Base-by-base conservation (phyloP, 164 flowering plant species). In the Cinnamomum chago region DNA sequence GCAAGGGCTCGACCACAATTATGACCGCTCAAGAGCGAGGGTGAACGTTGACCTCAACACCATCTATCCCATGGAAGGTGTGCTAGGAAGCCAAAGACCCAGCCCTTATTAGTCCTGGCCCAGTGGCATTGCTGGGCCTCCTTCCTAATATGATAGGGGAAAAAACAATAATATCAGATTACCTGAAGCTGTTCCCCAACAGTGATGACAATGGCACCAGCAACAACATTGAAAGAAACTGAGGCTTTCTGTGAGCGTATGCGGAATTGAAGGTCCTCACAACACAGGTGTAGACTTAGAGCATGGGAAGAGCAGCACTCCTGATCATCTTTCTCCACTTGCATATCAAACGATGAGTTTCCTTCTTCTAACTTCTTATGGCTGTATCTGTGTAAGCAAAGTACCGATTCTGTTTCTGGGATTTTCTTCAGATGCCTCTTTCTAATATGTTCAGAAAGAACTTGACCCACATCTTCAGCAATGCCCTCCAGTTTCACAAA, bases 401-500 rank as follows among this genome's bases (percentile, higher is more conserved):
- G 64, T 52, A 76, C 51, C 2, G 85, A 51, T 40, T 73, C 76
- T 55, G 28, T 72, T 52, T 70, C 73, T 18, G 62, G 30, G 6
- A 27, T 73, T 74, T 40, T 52, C n/a, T 71, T 30, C 52, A 23
- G 52, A 12, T 7, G 3, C 50, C 73, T 67, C 70, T 71, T 70
- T 27, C 58, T 68, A 22, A 60, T 69, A 24, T 71, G 28, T 69
- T 78, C 77, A 1, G 70, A 70, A 5, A 89, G 75, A 18, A 87
- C 62, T 58, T 70, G 73, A 33, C 81, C 79, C 70, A 89, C 47
- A 73, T 76, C 79, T 47, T 82, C 77, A 2, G 86, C 84, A 13
- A 90, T 73, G 2, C 65, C 75, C 5, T 88, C 82, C 0, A 90
- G 83, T 78, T 79, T 78, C 20, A 79, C 72, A 14, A 78, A 81